These are phyloP conservation scores for Xylaria sp. DNA, from an alignment of 2,329 filamentous ascomycete species.

Conservation along the genomic window DNA sequence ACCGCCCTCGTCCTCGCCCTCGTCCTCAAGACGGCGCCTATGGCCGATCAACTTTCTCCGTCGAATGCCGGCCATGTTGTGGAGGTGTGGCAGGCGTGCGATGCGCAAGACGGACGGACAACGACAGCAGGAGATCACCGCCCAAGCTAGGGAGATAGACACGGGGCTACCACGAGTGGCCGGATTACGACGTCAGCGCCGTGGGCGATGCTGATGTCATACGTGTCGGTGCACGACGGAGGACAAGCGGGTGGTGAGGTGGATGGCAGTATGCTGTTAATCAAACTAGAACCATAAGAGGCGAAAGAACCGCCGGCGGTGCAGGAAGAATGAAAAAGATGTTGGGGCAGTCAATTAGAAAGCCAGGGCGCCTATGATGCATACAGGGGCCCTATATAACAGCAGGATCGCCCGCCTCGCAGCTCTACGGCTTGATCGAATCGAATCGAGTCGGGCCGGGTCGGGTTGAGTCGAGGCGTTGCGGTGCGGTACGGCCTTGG, in stretches of 20 bases:
- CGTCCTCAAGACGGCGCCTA: constrained; percentile 74
- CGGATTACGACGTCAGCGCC: constrained; percentile 47
- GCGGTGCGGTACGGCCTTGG: constrained; percentile 15
- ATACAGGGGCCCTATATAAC: constrained; percentile 32
- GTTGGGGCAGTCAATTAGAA: constrained; percentile 42
- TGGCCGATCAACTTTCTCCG: constrained; percentile 74
- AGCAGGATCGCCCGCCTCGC: constrained; percentile 26
- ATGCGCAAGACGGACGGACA: constrained; percentile 29
- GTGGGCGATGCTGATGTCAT: constrained; percentile 42
- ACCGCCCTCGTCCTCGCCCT: constrained; percentile 74
- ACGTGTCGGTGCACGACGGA: constrained; percentile 42
- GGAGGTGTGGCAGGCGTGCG: constrained; percentile 33
- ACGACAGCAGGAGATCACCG: constrained; percentile 9
- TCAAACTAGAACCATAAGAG: constrained; percentile 39
- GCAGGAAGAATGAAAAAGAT: constrained; percentile 38
- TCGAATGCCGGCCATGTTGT: constrained; percentile 61
- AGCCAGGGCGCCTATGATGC: constrained; percentile 39
- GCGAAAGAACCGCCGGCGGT: constrained; percentile 49
- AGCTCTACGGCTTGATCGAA: constrained; percentile 25
- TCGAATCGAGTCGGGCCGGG: constrained; percentile 25
- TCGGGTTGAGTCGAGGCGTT: constrained; percentile 28
- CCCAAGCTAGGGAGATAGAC: constrained; percentile 12
- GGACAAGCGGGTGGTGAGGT: constrained; percentile 37
- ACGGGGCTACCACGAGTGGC: constrained; percentile 35
- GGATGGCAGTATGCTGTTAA: constrained; percentile 29